Evolutionary conservation across 1,284 basidiomycete genomes (phyloP), one percentile per base, ranked within the genome.

Genomic region (Trichosporon asahii): DNA sequence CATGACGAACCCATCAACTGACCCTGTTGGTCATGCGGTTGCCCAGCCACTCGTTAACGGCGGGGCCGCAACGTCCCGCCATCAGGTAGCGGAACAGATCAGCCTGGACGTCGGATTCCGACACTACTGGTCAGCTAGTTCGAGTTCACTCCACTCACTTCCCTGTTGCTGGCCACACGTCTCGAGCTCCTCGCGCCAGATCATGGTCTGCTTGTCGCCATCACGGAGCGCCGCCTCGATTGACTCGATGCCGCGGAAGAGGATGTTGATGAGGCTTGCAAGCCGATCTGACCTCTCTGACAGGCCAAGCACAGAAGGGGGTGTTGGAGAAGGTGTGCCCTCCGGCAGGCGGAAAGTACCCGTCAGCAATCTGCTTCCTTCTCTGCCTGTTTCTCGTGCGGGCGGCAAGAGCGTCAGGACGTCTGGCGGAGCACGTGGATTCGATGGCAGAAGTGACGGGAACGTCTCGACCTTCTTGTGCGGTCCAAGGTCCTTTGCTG

Each of bases 171-270:
- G 72, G 1, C 74, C 81, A 63, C 81, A 81, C 4, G 74, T 73
- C 66, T 82, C 81, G 35, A 81, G 70, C 66, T 81, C 80, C 68
- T 82, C 81, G 31, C 80, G 67, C 76, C 80, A 80, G 0, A 80
- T 75, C 74, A 81, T 75, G 0, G 77, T 82, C 73, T 81, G 79
- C 72, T 79, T 81, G 23, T 78, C 77, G 9, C 75, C 76, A 23
- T 82, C 80, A 46, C 76, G 74, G 61, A 77, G 75, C 2, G 78
- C 75, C 0, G 65, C 55, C 29, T 77, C 74, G 4, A 73, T 71
- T n/a, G 74, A 74, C 27, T 80, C 76, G 7, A 82, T 8, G 0
- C 78, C 79, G n/a, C 78, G 72, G 23, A 80, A 65, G 1, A 79
- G 68, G 11, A 74, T 66, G 66, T 82, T 74, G 15, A 81, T 65